phyloP scores from a whole-genome alignment of 805 yeast genomes.

The Kluyveromyces dobzhanskii region DNA sequence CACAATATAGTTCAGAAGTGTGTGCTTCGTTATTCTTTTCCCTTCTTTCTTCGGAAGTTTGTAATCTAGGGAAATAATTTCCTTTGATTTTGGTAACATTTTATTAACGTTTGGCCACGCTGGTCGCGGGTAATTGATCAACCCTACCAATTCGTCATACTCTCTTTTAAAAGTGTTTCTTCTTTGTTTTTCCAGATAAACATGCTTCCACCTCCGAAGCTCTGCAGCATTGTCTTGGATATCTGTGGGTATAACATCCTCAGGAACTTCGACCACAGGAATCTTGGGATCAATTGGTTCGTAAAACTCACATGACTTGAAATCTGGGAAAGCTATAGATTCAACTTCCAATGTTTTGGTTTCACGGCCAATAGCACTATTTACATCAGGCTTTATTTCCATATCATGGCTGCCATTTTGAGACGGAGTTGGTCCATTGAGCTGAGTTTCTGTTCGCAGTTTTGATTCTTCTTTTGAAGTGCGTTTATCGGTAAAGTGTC shows the following conservation, averaged over 20 bases:
- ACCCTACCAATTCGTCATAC: constrained; percentile 21
- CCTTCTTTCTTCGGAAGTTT: constrained; percentile 8
- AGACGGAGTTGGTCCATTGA: background rate
- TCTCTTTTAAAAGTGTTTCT: constrained; percentile 23
- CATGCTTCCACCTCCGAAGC: constrained; percentile 28
- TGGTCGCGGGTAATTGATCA: constrained; percentile 17
- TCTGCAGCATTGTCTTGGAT: constrained; percentile 13
- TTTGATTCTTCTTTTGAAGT: background rate
- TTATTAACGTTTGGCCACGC: background rate
- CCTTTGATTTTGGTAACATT: background rate
- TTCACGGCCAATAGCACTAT: too few relatives aligned
- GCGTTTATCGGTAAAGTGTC: background rate
- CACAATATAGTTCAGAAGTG: constrained; percentile 21
- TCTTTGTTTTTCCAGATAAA: constrained; percentile 25
- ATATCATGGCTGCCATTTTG: too few relatives aligned
- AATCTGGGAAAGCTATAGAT: background rate
- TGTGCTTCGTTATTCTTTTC: constrained; percentile 28
- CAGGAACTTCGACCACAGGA: constrained; percentile 21
- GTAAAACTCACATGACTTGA: constrained; percentile 1
- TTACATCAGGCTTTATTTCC: too few relatives aligned
- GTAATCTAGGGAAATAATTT: constrained; percentile 4
- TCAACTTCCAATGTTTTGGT: too few relatives aligned
- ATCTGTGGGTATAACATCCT: constrained; percentile 17
- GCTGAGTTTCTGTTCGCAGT: background rate
- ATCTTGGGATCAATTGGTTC: constrained; percentile 8